Conservation (phyloP, 805 yeast genomes). For the Yarrowia yakushimensis region DNA sequence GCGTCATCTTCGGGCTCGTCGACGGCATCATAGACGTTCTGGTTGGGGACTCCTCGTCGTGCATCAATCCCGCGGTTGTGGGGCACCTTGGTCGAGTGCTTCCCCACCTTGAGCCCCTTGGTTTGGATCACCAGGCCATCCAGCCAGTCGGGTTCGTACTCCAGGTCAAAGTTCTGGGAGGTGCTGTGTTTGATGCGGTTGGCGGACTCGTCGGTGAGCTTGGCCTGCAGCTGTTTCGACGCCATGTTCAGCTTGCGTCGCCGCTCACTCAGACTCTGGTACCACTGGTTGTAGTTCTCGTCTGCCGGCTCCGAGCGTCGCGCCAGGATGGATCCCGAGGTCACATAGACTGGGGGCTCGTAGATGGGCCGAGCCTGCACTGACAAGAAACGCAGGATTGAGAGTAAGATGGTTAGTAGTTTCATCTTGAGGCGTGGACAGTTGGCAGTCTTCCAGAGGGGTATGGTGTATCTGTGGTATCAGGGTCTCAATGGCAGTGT, state of each 20-base stretch:
- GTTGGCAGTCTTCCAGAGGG: too few relatives aligned
- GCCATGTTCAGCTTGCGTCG: slow-evolving; percentile 35
- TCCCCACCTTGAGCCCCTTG: not conserved
- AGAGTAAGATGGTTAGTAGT: not conserved
- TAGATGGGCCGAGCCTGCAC: not conserved
- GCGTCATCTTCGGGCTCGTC: slow-evolving; percentile 7
- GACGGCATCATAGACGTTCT: not conserved
- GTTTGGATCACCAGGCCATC: slow-evolving; percentile 21
- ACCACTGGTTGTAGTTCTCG: slow-evolving; percentile 19
- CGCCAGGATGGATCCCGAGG: not conserved
- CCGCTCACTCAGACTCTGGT: slow-evolving; percentile 15
- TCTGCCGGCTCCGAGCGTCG: not conserved
- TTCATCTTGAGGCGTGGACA: not conserved
- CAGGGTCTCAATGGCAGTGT: not conserved
- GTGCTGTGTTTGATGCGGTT: slow-evolving; percentile 16
- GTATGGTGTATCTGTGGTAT: not conserved
- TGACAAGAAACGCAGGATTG: not conserved
- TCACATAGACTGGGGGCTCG: not conserved
- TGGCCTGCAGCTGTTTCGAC: slow-evolving; percentile 59
- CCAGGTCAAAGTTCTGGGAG: slow-evolving; percentile 14
- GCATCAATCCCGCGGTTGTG: slow-evolving; percentile 13
- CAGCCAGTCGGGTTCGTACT: slow-evolving; percentile 20
- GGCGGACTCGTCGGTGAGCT: slow-evolving; percentile 45
- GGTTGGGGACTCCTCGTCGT: slow-evolving; percentile 7
- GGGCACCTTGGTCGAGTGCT: slow-evolving; percentile 5